phyloP scores from a whole-genome alignment of 169 alveolate species.

The Plasmodium falciparum region DNA sequence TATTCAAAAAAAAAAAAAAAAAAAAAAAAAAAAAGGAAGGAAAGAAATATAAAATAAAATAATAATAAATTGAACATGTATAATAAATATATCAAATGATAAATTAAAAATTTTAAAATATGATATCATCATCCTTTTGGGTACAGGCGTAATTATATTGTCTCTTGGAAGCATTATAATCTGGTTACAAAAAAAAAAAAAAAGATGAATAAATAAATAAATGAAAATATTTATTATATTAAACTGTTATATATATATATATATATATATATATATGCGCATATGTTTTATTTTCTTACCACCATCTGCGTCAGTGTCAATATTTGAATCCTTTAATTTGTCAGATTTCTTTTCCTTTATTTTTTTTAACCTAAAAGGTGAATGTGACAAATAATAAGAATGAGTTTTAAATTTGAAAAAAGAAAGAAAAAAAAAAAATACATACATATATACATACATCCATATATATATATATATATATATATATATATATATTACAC shows the following conservation, averaged over 20 bases:
- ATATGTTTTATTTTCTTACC: no score
- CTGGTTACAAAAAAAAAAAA: not conserved
- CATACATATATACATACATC: not conserved
- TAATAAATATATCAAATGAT: not conserved
- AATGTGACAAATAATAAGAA: not conserved
- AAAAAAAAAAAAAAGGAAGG: not conserved
- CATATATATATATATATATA: no score
- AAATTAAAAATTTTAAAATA: conserved; percentile 31
- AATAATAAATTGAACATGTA: no score
- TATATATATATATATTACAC: not conserved
- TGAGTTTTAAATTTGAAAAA: not conserved
- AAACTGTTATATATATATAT: no score
- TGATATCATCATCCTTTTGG: conserved; percentile 72
- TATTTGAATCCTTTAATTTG: conserved; percentile 32
- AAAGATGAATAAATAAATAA: not conserved
- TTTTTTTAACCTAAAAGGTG: conserved; percentile 39
- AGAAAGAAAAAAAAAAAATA: conserved; percentile 77
- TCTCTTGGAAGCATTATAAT: conserved; percentile 19
- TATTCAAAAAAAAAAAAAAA: not conserved
- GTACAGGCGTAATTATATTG: conserved; percentile 22
- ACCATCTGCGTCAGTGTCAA: conserved; percentile 32
- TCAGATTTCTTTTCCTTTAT: conserved; percentile 75
- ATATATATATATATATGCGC: no score
- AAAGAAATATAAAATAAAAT: not conserved
- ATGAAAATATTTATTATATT: no score